phyloP scores from a whole-genome alignment of 495 filamentous ascomycete genomes.

The Xeromyces bisporus region DNA sequence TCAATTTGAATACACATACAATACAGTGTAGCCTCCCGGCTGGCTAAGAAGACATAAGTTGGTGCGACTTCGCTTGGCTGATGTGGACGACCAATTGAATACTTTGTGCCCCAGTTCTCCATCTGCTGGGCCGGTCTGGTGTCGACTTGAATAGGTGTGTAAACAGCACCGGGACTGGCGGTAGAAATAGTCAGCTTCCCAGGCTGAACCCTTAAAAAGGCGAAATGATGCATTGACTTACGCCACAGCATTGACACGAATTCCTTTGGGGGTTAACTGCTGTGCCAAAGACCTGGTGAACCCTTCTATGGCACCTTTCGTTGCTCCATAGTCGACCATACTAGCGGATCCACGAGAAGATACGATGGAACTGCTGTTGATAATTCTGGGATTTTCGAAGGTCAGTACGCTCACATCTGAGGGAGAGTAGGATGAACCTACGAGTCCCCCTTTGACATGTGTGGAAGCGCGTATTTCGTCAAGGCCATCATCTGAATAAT shows the following conservation, averaged over 20 bases:
- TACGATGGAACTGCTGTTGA: slow-evolving; percentile 41
- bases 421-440: slow-evolving; percentile 6
- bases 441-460: slow-evolving; percentile 36
- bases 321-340: slow-evolving; percentile 43
- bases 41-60: slow-evolving; percentile 44
- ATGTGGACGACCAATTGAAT: slow-evolving; percentile 33
- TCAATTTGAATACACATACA: slow-evolving; percentile 14
- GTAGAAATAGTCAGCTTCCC: background rate
- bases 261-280: slow-evolving; percentile 39
- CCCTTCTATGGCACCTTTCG: slow-evolving; percentile 43
- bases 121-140: slow-evolving; percentile 31
- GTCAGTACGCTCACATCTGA: slow-evolving; percentile 3
- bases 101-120: slow-evolving; percentile 26
- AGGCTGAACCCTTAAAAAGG: too few relatives aligned
- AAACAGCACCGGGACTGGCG: slow-evolving; percentile 36
- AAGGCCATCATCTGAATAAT: slow-evolving; percentile 46
- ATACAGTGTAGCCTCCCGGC: slow-evolving; percentile 35
- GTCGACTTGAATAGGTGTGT: slow-evolving; percentile 42
- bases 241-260: slow-evolving; percentile 46
- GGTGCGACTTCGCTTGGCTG: slow-evolving; percentile 47
- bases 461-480: slow-evolving; percentile 39
- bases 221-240: too few relatives aligned
- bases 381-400: slow-evolving; percentile 31
- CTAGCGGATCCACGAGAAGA: slow-evolving; percentile 34
- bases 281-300: slow-evolving; percentile 41